These are phyloP conservation scores for Scopulariopsis brevicaulis DNA, from an alignment of 2,329 filamentous ascomycete species.

Conservation along the genomic window DNA sequence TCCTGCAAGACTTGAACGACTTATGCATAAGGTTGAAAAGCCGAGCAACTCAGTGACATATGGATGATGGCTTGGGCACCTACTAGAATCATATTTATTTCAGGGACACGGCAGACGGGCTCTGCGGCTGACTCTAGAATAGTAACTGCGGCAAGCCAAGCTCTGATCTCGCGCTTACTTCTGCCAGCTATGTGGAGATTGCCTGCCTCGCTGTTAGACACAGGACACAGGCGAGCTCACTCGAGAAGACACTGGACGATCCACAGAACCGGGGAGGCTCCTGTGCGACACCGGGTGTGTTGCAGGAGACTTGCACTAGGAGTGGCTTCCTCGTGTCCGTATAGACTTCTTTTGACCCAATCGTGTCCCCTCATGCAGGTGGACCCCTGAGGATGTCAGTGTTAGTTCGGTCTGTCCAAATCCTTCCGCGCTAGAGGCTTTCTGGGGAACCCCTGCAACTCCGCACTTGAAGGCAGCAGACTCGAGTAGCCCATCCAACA, in stretches of 20 bases:
- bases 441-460: neutral
- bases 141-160: too few species aligned
- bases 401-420: neutral
- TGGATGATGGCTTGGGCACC: neutral
- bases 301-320: neutral
- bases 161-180: too few species aligned
- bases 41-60: neutral
- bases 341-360: too few species aligned
- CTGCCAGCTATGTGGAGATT: too few species aligned
- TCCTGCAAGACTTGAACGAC: neutral
- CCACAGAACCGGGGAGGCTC: too few species aligned
- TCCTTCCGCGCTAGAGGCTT: neutral
- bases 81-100: neutral
- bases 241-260: too few species aligned
- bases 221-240: too few species aligned
- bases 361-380: neutral
- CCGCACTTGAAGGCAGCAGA: neutral
- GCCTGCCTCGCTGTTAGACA: too few species aligned
- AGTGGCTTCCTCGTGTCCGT: too few species aligned
- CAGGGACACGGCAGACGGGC: neutral
- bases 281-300: neutral
- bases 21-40: neutral
- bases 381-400: too few species aligned
- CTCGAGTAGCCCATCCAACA: neutral
- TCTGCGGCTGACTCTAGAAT: too few species aligned